Evolutionary conservation across 139 green algal genomes (phyloP), one percentile per base, ranked within the genome.

Genomic region (Edaphochlamys debaryana): DNA sequence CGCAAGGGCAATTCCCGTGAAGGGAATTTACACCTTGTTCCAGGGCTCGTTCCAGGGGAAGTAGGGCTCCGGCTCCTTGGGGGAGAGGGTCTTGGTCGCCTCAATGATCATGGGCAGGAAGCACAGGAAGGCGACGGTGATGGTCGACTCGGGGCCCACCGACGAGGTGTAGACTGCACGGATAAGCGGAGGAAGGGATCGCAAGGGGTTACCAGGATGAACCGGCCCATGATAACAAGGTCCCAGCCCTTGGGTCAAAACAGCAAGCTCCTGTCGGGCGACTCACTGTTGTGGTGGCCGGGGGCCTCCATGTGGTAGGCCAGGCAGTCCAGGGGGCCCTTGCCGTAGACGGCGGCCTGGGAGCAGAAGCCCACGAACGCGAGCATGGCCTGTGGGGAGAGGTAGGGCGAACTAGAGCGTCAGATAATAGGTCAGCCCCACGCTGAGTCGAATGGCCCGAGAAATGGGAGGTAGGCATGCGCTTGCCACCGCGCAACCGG

Each of bases 341-440:
- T 83, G 87, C 95, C 92, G 69, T 85, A 89, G 77, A 97, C 94
- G 9, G 90, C 90, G 41, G 92, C 92, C 87, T 97, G 94, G 56
- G 89, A 95, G 84, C 85, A 89, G 89, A 97, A 98, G 86, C 96
- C 96, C 15, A 98, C 36, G 86, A 98, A 95, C n/a, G 96, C 95
- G 54, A 98, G 70, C 94, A 97, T 96, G 7, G 92, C 91, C 52
- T 84, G 66, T 50, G 30, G 45, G 45, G 45, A 9, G 45, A 54
- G 45, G 45, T 22, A 54, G 45, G 45, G 11, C 9, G 45, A 54
- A 54, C 45, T 9, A 54, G 45, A 54, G 13, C 45, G 45, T 9
- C 45, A 54, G 45, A 54, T 54, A 9, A 54, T 54, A 54, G 45
- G 45, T 54, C 13, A 54, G 45, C 11, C n/a, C n/a, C n/a, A n/a